Evolutionary conservation across 768 basidiomycete species (phyloP).

Genomic region (Collybia nuda): DNA sequence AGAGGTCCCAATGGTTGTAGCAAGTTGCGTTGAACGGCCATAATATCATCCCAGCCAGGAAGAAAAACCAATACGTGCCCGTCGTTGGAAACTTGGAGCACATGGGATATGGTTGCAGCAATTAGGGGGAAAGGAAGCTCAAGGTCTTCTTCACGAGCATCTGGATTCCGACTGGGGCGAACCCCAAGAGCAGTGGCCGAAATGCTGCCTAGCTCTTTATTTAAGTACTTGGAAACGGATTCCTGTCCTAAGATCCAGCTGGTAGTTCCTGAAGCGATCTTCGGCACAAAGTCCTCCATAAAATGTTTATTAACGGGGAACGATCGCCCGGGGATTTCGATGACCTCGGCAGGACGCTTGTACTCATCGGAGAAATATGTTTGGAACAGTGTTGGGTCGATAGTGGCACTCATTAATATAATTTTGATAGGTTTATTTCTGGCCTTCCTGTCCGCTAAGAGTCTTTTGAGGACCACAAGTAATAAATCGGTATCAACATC

Average conservation of each 20-base stretch:
- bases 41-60: conserved; percentile 93
- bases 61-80: conserved; percentile 91
- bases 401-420: conserved; percentile 94
- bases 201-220: conserved; percentile 56
- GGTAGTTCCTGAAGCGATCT: conserved; percentile 41
- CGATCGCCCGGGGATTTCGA: conserved; percentile 88
- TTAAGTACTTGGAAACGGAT: conserved; percentile 68
- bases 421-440: conserved; percentile 77
- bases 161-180: conserved; percentile 12
- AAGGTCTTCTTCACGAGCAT: conserved; percentile 46
- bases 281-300: conserved; percentile 72
- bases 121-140: conserved; percentile 83
- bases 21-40: conserved; percentile 65
- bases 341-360: conserved; percentile 61
- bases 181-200: conserved; percentile 25
- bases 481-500: conserved; percentile 91
- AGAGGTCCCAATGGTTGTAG: conserved; percentile 46
- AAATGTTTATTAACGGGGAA: conserved; percentile 85
- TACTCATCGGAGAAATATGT: conserved; percentile 74
- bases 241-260: conserved; percentile 74
- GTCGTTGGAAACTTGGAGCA: conserved; percentile 68
- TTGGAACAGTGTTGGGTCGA: conserved; percentile 88
- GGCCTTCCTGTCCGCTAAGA: conserved; percentile 72
- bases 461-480: conserved; percentile 84
- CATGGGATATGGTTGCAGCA: conserved; percentile 78